Conservation (phyloP, 331 rosid species). For the Quercus lobata region DNA sequence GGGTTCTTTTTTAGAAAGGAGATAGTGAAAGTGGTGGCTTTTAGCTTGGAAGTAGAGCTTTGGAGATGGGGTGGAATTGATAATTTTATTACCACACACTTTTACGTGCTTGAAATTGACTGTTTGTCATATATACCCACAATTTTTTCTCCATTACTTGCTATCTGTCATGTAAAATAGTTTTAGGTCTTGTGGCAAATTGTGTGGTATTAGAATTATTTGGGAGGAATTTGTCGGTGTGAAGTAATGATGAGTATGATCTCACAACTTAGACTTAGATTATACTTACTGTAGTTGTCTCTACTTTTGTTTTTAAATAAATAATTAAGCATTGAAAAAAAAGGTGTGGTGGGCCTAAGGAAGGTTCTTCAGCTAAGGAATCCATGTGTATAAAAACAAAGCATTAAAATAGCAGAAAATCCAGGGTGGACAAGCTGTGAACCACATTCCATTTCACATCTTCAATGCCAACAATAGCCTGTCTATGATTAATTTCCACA, state of each 20-base stretch:
- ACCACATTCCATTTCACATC: slow-evolving; percentile 31
- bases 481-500: slow-evolving; percentile 14
- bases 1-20: too few species aligned
- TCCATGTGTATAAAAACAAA: slow-evolving; percentile 28
- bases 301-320: background rate
- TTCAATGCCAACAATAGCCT: slow-evolving; percentile 23
- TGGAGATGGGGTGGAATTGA: too few species aligned
- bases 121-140: too few species aligned
- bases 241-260: background rate
- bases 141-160: too few species aligned
- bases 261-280: background rate
- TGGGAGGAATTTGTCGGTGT: background rate
- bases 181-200: too few species aligned
- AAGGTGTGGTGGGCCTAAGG: background rate
- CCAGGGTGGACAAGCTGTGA: slow-evolving; percentile 51
- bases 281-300: too few species aligned
- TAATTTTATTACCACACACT: too few species aligned
- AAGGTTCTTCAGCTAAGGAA: background rate
- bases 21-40: too few species aligned
- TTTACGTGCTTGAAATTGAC: too few species aligned
- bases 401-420: background rate
- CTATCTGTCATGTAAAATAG: accelerated
- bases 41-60: too few species aligned
- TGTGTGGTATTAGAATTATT: too few species aligned
- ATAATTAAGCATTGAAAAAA: background rate